Conservation (phyloP, 805 yeast species). For the Debaryomyces hansenii region DNA sequence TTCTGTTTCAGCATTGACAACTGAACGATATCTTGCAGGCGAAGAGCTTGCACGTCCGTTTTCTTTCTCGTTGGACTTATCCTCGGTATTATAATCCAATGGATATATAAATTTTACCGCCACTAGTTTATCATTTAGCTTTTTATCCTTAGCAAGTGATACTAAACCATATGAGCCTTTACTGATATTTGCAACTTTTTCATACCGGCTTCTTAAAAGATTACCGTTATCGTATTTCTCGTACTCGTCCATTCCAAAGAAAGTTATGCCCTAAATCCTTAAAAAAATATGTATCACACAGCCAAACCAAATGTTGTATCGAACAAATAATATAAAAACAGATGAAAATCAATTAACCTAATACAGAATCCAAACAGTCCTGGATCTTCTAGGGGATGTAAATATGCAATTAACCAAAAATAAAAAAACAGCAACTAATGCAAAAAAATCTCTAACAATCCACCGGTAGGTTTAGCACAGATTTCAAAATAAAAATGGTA, state of each 20-base stretch:
- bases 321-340: no score
- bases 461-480: no score
- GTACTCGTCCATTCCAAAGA: constrained; percentile 36
- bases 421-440: no score
- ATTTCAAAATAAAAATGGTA: no score
- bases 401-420: no score
- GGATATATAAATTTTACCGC: constrained; percentile 86
- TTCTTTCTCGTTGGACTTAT: constrained; percentile 13
- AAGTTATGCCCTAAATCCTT: neutral
- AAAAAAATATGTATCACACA: neutral
- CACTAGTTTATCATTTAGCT: constrained; percentile 49
- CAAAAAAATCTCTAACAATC: no score
- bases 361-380: no score
- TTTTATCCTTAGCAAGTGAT: constrained; percentile 76
- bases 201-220: constrained; percentile 62
- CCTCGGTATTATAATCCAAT: constrained; percentile 36
- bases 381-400: no score
- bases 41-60: constrained; percentile 32
- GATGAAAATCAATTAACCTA: no score
- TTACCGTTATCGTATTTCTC: constrained; percentile 38
- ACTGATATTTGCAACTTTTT: constrained; percentile 70
- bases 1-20: neutral
- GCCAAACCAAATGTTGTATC: neutral
- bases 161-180: constrained; percentile 95
- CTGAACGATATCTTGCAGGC: constrained; percentile 33